Base-by-base conservation (phyloP, 768 basidiomycete genomes). In the Saitozyma podzolica region DNA sequence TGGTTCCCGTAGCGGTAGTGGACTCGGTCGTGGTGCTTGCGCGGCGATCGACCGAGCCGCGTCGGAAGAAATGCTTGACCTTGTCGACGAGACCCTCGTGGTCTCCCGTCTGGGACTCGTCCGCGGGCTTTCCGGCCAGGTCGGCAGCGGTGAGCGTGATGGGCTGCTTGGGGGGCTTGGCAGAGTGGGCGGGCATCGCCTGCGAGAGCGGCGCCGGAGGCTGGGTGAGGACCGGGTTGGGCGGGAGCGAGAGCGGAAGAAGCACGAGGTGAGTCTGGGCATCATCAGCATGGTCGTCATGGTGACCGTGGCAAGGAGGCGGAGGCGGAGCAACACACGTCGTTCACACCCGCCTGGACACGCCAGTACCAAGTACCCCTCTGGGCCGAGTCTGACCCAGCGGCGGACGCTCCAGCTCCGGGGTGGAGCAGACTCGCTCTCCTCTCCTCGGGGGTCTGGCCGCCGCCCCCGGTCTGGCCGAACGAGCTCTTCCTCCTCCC, bases 281-380 rank as follows among this genome's bases (percentile, higher is more conserved):
- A 53, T 39, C n/a, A 42, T 47, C 54, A 61, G 51, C 51, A 14
- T 49, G 47, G 13, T 47, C n/a, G 2, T 57, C 39, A 1, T 41
- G 45, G 19, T 40, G 47, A 56, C 29, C 29, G 5, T 29, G 2
- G 29, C 29, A 29, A 29, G 29, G 29, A 29, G 29, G 29, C 29
- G 29, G 29, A 47, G 42, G 3, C n/a, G 58, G 17, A 53, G 58
- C 8, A 1, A 65, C 72, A 68, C 58, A 73, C 74, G 29, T 75
- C 69, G 16, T 59, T 71, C 6, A 73, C 72, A 40, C 74, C 74
- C 19, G 67, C 74, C 51, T 73, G 71, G 19, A 75, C 74, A 17
- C 71, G 54, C 74, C 74, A 75, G 51, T 71, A 75, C 69, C 69
- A 75, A 37, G 62, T 73, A 4, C 74, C 74, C 41, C 54, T 57